Conservation (phyloP, 2,329 filamentous ascomycete genomes). For the Chalaropsis thielavioides region DNA sequence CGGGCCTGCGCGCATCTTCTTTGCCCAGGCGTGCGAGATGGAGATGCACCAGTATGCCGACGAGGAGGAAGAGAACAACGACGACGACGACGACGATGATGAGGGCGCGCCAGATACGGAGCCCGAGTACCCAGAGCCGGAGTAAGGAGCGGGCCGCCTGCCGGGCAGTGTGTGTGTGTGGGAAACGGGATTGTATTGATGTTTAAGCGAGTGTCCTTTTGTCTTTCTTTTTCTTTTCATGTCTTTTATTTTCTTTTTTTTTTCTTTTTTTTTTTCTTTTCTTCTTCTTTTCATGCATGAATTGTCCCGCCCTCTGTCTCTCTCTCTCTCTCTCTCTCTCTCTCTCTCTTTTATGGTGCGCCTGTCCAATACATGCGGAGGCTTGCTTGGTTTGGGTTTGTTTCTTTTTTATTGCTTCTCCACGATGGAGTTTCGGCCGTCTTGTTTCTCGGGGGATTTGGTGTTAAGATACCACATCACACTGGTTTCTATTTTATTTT, state of each 20-base stretch:
- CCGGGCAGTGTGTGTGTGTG: not conserved
- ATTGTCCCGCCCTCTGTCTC: not conserved
- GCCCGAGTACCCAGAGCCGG: too few species aligned
- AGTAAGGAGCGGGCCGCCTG: not conserved
- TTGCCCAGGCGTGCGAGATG: slow-evolving; percentile 69
- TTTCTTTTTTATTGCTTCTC: not conserved
- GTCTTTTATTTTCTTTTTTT: not conserved
- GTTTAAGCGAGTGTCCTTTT: not conserved
- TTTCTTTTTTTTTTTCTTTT: not conserved
- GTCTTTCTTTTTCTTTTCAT: not conserved
- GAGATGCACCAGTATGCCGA: slow-evolving; percentile 19
- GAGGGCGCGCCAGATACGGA: not conserved
- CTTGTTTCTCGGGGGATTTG: not conserved
- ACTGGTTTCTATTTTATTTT: not conserved
- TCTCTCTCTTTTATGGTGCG: not conserved
- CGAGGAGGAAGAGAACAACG: slow-evolving; percentile 35
- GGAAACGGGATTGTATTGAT: not conserved
- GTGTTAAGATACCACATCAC: not conserved
- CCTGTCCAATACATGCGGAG: not conserved
- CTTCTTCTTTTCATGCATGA: not conserved
- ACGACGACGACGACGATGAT: slow-evolving; percentile 18
- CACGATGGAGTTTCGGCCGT: not conserved
- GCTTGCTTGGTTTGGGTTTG: not conserved
- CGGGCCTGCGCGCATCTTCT: slow-evolving; percentile 66
- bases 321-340: not conserved